phyloP scores from a whole-genome alignment of 345 rosid genomes.

The Clarkia xantiana region DNA sequence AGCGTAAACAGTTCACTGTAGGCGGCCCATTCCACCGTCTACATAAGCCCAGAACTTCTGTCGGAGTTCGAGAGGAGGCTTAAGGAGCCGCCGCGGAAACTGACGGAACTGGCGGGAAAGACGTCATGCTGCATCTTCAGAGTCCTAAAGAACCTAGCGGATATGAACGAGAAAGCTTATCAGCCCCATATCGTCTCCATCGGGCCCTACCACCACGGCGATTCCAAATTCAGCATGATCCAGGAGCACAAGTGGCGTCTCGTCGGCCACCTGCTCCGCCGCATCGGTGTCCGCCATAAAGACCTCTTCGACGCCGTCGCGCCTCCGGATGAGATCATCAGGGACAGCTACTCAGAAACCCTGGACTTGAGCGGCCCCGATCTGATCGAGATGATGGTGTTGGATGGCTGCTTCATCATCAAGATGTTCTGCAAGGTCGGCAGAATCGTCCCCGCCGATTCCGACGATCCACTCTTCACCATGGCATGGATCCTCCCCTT shows the following conservation, averaged over 20 bases:
- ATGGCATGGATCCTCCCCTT: conserved; percentile 35
- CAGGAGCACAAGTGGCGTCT: conserved; percentile 8
- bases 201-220: conserved; percentile 6
- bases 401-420: conserved; percentile 32
- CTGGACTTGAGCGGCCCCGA: not conserved
- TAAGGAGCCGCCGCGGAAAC: conserved; percentile 10
- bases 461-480: conserved; percentile 33
- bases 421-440: conserved; percentile 36
- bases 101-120: conserved; percentile 21
- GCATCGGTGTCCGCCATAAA: not conserved
- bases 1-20: not conserved
- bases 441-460: conserved; percentile 13
- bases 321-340: not conserved
- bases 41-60: conserved; percentile 1
- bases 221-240: not conserved
- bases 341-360: conserved; percentile 4
- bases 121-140: conserved; percentile 33
- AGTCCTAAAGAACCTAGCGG: conserved; percentile 25
- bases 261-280: conserved; percentile 4
- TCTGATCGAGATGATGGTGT: conserved; percentile 4
- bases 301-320: not conserved
- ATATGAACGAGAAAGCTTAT: conserved; percentile 1
- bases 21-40: not conserved
- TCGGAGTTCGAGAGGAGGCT: conserved; percentile 9
- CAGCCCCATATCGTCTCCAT: conserved; percentile 7